Percentiles rank a stretch among this genome's conserved stretches.
These are phyloP conservation scores for Phlyctochytrium arcticum DNA, from an alignment of 192 early-diverging fungal species.

Conservation along the genomic window DNA sequence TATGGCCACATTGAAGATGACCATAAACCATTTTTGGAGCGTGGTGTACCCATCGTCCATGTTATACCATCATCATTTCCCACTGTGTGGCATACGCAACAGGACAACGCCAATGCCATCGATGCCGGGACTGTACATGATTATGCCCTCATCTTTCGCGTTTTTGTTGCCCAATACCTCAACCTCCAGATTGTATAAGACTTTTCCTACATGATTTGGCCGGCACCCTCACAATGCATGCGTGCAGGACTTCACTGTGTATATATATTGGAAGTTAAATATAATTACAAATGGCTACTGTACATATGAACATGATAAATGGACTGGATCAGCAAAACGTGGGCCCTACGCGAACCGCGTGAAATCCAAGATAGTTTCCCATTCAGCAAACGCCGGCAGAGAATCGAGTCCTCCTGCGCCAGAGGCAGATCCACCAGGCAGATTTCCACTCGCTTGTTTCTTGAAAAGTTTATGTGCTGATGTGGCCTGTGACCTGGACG, in stretches of 20 bases:
- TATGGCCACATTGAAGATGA: slow-evolving; percentile 71
- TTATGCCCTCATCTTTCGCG: slow-evolving; percentile 70
- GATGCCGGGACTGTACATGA: slow-evolving; percentile 63
- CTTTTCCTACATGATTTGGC: too few species aligned
- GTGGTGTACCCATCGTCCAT: slow-evolving; percentile 82
- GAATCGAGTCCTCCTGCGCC: background rate
- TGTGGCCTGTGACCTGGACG: too few species aligned
- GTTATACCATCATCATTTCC: slow-evolving; percentile 86
- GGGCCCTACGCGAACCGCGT: slow-evolving; percentile 7
- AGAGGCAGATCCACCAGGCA: background rate
- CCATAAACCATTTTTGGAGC: slow-evolving; percentile 77
- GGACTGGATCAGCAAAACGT: too few species aligned
- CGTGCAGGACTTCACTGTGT: too few species aligned
- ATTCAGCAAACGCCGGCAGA: background rate
- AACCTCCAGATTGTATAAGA: slow-evolving; percentile 16
- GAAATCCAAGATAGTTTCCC: slow-evolving; percentile 21
- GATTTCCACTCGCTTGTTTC: too few species aligned
- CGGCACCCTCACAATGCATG: too few species aligned
- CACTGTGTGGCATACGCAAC: slow-evolving; percentile 74
- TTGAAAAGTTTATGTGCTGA: too few species aligned
- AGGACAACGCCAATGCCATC: slow-evolving; percentile 72
- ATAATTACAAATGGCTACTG: too few species aligned
- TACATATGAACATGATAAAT: too few species aligned
- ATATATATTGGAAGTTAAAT: too few species aligned
- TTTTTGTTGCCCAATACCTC: slow-evolving; percentile 73